Conservation (phyloP, 306 rosid genomes). For the Vigna unguiculata region DNA sequence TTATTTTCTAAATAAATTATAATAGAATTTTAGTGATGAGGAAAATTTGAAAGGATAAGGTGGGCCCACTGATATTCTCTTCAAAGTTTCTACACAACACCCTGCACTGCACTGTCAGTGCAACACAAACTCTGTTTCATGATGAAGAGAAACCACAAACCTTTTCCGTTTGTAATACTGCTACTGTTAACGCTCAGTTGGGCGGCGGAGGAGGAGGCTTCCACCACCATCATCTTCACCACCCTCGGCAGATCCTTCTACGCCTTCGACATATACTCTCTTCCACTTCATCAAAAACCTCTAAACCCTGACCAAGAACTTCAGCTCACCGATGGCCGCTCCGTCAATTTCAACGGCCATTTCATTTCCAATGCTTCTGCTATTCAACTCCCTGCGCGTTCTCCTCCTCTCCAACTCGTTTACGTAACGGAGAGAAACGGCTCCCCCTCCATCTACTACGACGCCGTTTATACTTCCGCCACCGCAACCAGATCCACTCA, state of each 20-base stretch:
- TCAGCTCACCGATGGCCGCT: slow-evolving; percentile 75
- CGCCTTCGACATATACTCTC: slow-evolving; percentile 73
- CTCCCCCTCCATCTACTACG: slow-evolving; percentile 63
- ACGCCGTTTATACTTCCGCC: slow-evolving; percentile 50
- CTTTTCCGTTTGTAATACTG: background rate
- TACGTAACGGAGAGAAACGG: slow-evolving; percentile 82
- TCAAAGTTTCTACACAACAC: background rate
- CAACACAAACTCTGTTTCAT: background rate
- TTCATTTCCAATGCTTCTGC: slow-evolving; percentile 51
- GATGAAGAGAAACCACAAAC: slow-evolving; percentile 41
- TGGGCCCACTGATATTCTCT: background rate
- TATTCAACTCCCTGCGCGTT: slow-evolving; percentile 35
- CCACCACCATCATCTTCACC: slow-evolving; percentile 67
- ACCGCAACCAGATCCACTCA: slow-evolving; percentile 48
- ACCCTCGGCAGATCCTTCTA: slow-evolving; percentile 69
- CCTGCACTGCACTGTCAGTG: background rate
- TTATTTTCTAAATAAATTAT: too few species aligned
- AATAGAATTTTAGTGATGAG: background rate
- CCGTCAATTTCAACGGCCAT: slow-evolving; percentile 89
- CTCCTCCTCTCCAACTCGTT: slow-evolving; percentile 53
- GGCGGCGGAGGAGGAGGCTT: slow-evolving; percentile 26
- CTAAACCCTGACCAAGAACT: slow-evolving; percentile 47
- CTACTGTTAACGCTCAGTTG: background rate
- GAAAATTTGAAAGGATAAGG: background rate
- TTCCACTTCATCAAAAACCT: slow-evolving; percentile 41